Base-by-base conservation (phyloP, 257 asterid genomes). In the Dorcoceras hygrometricum region DNA sequence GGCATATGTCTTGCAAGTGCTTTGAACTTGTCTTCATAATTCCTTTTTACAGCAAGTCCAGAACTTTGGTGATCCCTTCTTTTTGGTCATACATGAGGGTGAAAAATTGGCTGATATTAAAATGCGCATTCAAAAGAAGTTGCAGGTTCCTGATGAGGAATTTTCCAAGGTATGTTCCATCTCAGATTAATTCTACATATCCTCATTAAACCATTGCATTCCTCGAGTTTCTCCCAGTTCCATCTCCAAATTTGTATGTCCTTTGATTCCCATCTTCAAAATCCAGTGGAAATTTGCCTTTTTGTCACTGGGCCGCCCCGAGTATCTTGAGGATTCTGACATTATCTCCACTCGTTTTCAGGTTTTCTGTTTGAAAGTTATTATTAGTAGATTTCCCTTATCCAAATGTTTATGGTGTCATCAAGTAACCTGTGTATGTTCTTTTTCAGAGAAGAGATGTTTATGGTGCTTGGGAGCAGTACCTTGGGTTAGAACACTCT, bases 381-480 rank as follows among this genome's bases (percentile, higher is more conserved):
- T 55, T 26, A 26, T 16, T 61, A 10, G 26, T 51, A 69, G 32
- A 48, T 63, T 66, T 54, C 39, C 39, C 32, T 62, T 39, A 3
- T 39, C 51, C 26, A 65, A 24, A 43, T 59, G 32, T 57, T 34
- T 53, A 59, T 57, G 39, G 34, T 36, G 25, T 63, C 48, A 39
- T 46, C 60, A 65, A n/a, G 59, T 12, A 58, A 67, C 55, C 63
- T 69, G 23, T 71, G 18, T 57, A 3, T 63, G 50, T 39, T 77
- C 29, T 70, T 36, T 71, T 74, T 61, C 82, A 88, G 95, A 94
- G 97, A 75, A 83, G 96, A 84, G 99, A 90, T 69, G 93, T 82
- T 53, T 84, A 90, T 74, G 95, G 99, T 75, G 95, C 95, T 66
- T 90, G 96, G 97, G 96, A 94, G 86, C 99, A 87, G 77, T 90